A percentile compares a stretch with the other conserved stretches of the same genome.
Conservation (phyloP, 495 filamentous ascomycete species). For the Podospora pseudopauciseta region DNA sequence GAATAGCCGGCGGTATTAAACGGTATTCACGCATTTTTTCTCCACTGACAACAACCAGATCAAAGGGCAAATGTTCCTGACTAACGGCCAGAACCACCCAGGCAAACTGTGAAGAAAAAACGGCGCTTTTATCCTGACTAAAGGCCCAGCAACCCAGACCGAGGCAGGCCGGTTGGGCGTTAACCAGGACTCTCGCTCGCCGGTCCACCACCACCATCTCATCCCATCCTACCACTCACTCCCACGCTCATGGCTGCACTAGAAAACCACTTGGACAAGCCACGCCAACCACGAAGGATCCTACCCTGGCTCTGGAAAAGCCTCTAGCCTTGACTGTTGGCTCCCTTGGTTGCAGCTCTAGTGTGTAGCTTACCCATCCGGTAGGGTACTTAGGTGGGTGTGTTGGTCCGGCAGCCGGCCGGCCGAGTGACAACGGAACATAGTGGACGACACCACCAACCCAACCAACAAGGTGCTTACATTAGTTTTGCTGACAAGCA, state of each 20-base stretch:
- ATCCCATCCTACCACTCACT: neutral
- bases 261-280: neutral
- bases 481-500: neutral
- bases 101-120: neutral
- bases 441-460: neutral
- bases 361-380: neutral
- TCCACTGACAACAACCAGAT: too few species aligned
- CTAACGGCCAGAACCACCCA: neutral
- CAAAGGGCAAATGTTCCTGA: neutral
- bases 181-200: neutral
- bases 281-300: neutral
- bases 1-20: neutral
- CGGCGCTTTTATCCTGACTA: neutral
- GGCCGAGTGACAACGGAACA: neutral
- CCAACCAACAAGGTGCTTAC: neutral
- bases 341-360: neutral
- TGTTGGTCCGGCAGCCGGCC: neutral
- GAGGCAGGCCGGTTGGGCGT: neutral
- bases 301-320: neutral
- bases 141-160: neutral
- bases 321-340: neutral
- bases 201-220: neutral
- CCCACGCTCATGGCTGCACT: neutral
- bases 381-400: too few species aligned
- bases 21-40: neutral